Percentiles rank a stretch among this genome's conserved stretches.
Evolutionary conservation across 441 rosid species (phyloP).

Genomic region (Brassica balearica): DNA sequence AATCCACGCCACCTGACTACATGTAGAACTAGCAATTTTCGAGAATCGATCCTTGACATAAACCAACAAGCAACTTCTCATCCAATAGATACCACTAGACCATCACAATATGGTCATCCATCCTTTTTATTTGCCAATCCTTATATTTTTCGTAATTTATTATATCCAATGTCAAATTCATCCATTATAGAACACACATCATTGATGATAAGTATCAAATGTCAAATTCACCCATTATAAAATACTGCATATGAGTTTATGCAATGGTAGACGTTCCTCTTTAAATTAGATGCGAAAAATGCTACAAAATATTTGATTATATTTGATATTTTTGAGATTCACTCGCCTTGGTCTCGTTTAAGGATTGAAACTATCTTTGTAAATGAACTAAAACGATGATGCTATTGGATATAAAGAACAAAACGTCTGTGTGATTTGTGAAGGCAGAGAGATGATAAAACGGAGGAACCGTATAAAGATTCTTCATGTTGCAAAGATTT

Average conservation of each 20-base stretch:
- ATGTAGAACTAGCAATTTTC: too few relatives aligned
- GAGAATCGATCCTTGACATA: too few relatives aligned
- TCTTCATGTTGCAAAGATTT: background rate
- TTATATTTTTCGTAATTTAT: too few relatives aligned
- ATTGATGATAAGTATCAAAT: too few relatives aligned
- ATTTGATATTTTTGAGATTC: background rate
- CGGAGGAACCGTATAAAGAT: background rate
- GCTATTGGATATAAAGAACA: slow-evolving; percentile 5
- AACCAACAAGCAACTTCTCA: too few relatives aligned
- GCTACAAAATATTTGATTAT: background rate
- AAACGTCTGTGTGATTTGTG: slow-evolving; percentile 10
- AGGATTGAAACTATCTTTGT: background rate
- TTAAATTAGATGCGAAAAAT: background rate
- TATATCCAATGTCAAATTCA: too few relatives aligned
- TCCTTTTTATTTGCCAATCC: too few relatives aligned
- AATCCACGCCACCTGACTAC: too few relatives aligned
- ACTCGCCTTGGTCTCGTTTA: slow-evolving; percentile 1
- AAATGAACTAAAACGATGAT: background rate
- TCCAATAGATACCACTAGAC: too few relatives aligned
- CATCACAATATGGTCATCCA: too few relatives aligned
- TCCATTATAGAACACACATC: too few relatives aligned
- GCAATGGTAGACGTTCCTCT: background rate
- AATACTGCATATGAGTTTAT: background rate
- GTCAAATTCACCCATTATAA: too few relatives aligned
- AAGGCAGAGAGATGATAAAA: background rate